Percentiles rank a stretch among this genome's conserved stretches.
These are phyloP conservation scores for Acanthochlamys bracteata DNA, from an alignment of 106 monocot species.

Conservation along the genomic window DNA sequence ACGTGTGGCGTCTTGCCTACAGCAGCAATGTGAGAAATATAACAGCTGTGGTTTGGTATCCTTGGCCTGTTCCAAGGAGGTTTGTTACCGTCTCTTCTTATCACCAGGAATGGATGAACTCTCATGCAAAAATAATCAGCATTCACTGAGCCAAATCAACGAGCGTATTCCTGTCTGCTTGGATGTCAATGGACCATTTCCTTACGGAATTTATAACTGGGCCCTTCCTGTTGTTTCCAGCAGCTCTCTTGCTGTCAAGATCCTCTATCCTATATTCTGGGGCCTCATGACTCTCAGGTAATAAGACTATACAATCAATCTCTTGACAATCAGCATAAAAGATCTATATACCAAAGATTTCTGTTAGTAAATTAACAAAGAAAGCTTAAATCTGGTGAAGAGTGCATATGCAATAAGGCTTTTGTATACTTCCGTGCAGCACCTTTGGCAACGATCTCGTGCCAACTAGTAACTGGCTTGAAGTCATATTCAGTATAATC, in stretches of 20 bases:
- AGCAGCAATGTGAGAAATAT: conserved; percentile 47
- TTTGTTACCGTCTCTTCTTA: conserved; percentile 24
- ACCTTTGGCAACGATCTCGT: conserved; percentile 87
- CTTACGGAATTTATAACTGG: conserved; percentile 65
- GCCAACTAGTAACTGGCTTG: conserved; percentile 87
- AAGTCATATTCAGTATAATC: conserved; percentile 87
- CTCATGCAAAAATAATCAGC: conserved; percentile 23
- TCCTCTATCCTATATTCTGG: conserved; percentile 93
- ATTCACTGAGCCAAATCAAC: not conserved
- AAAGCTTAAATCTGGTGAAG: not conserved
- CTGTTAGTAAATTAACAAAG: not conserved
- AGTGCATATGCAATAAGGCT: not conserved
- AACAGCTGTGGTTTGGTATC: conserved; percentile 50
- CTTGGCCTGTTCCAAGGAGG: conserved; percentile 40
- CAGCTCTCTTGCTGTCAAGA: conserved; percentile 71
- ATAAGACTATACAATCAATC: not conserved
- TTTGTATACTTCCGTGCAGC: conserved; percentile 19
- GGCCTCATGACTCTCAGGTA: conserved; percentile 95
- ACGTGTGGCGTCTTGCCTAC: conserved; percentile 56
- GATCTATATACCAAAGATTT: not conserved
- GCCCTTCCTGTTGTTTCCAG: conserved; percentile 81
- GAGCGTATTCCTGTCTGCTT: conserved; percentile 40
- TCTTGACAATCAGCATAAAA: no score
- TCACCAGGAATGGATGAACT: conserved; percentile 6
- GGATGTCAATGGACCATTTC: conserved; percentile 44